Evolutionary conservation across 2,329 filamentous ascomycete genomes (phyloP).

Genomic region (Didymellaceae sp.): DNA sequence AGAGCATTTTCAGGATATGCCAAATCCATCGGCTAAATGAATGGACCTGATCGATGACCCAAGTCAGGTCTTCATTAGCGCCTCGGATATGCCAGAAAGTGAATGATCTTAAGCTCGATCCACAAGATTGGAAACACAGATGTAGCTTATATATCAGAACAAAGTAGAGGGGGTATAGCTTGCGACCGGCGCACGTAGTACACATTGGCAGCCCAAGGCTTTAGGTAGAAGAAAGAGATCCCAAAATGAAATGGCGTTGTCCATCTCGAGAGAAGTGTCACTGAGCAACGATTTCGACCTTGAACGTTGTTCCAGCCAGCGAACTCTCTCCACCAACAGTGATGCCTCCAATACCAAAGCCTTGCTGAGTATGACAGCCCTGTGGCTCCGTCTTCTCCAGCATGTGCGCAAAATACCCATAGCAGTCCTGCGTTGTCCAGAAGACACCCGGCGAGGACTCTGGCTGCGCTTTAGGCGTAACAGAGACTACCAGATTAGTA

Average conservation of each 20-base stretch:
- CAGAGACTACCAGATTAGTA: constrained; percentile 28
- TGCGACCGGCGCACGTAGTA: too few relatives aligned
- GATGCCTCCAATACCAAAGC: constrained; percentile 31
- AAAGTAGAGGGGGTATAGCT: too few relatives aligned
- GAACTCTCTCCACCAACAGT: constrained; percentile 29
- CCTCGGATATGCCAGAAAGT: too few relatives aligned
- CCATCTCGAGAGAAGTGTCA: too few relatives aligned
- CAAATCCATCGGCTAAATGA: neutral
- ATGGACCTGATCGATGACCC: too few relatives aligned
- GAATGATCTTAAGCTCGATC: too few relatives aligned
- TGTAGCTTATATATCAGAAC: too few relatives aligned
- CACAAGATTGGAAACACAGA: too few relatives aligned
- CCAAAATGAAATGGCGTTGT: neutral
- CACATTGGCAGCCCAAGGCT: too few relatives aligned
- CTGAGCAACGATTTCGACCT: constrained; percentile 24
- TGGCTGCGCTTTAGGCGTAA: constrained; percentile 29
- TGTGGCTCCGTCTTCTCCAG: constrained; percentile 24
- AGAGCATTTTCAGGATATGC: neutral
- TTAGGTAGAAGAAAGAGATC: neutral
- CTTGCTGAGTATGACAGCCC: constrained; percentile 28
- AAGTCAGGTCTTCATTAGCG: too few relatives aligned
- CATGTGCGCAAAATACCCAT: constrained; percentile 37
- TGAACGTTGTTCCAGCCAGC: constrained; percentile 34
- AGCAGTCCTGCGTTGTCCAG: constrained; percentile 36
- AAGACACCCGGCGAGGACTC: constrained; percentile 23